Base-by-base conservation (phyloP, 352 stramenopile species). In the Phytopythium chamaehyphon region DNA sequence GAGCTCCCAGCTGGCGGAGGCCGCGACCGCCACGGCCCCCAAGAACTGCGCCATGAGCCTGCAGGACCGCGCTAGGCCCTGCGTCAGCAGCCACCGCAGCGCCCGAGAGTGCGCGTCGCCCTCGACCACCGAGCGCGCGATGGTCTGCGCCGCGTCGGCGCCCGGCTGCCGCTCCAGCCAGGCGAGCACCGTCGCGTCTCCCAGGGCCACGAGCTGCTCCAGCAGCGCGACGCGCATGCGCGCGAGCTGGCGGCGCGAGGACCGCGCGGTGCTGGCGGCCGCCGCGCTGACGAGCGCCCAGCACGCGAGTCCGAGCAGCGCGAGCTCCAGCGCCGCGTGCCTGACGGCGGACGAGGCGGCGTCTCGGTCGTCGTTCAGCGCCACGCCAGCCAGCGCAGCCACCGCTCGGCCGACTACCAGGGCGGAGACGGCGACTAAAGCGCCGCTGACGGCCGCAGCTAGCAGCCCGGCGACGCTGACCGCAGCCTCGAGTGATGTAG, bases 1-100 rank as follows among this genome's bases (percentile, higher is more conserved):
- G n/a, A 71, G 55, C 24, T 64, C 50, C 62, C 62, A 71, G 21
- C 51, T 49, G 31, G 50, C 54, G 10, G 42, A 19, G 36, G 67
- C 64, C 6, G 54, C 58, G 15, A 64, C 22, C 0, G 28, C 33
- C 8, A 64, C 59, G 14, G 50, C 52, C 3, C 58, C 47, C 1
- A 71, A 0, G 11, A 60, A 67, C 46, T 71, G 62, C 11, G 46
- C 44, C 37, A 33, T 10, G 21, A 54, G 62, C 3, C 58, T 45
- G 18, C 54, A 67, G 0, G 56, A 49, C 24, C 36, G 39, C 11
- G 58, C 62, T 0, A 71, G 28, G 22, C 55, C 54, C 2, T 50
- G 54, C 6, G 51, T 47, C n/a, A 71, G 54, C 22, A 57, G 52
- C 36, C 36, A 55, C n/a, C 57, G 54, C 51, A 71, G 62, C 3